These are phyloP conservation scores for Suhomyces sp. DNA, from an alignment of 805 yeast species.

Conservation along the genomic window DNA sequence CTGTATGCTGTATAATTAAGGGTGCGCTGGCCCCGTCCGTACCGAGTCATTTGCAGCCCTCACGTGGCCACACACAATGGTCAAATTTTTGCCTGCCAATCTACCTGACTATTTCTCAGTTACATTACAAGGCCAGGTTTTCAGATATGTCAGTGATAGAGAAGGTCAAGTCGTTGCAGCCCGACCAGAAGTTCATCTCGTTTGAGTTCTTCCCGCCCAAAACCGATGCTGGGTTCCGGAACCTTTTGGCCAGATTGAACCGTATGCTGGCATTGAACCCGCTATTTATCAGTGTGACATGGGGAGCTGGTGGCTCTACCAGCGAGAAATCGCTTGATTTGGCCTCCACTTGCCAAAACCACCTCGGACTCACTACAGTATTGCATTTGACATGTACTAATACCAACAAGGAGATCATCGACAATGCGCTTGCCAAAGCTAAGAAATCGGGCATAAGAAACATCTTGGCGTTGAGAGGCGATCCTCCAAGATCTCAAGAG, in stretches of 20 bases:
- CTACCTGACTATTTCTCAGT: not conserved
- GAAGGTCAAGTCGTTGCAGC: conserved; percentile 46
- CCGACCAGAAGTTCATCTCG: conserved; percentile 67
- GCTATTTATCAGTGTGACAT: conserved; percentile 85
- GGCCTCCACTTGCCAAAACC: conserved; percentile 72
- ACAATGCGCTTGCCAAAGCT: conserved; percentile 71
- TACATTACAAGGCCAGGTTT: not conserved
- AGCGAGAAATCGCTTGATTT: conserved; percentile 81
- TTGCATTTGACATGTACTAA: conserved; percentile 96
- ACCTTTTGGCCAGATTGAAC: conserved; percentile 78
- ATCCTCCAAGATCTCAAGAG: conserved; percentile 81
- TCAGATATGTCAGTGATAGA: conserved; percentile 40
- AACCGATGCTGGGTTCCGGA: conserved; percentile 83
- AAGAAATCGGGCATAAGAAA: conserved; percentile 77
- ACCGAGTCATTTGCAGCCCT: not conserved
- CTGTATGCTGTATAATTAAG: not conserved
- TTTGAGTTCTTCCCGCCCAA: conserved; percentile 98
- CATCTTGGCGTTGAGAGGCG: conserved; percentile 92
- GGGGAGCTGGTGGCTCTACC: conserved; percentile 99
- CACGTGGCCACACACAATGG: conserved; percentile 5
- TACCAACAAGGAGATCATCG: conserved; percentile 73
- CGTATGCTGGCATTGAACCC: conserved; percentile 90
- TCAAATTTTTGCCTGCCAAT: not conserved
- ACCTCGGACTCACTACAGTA: conserved; percentile 82
- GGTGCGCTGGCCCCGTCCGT: not conserved